Percentiles rank a stretch among this genome's conserved stretches.
phyloP scores from a whole-genome alignment of 768 basidiomycete species.

The Leccinum incarnatum region DNA sequence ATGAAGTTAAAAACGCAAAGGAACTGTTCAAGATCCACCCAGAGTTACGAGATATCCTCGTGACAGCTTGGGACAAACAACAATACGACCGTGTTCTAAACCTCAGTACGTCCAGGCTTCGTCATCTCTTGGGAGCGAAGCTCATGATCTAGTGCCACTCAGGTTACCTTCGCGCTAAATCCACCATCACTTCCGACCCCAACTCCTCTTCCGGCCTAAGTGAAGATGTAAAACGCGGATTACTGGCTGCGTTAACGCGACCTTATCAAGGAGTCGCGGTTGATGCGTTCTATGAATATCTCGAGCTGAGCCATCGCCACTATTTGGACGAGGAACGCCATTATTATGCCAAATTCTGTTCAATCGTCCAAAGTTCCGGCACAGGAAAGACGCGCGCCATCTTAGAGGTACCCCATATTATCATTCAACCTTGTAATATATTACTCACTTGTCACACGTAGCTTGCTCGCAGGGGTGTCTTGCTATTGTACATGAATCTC shows the following conservation, averaged over 20 bases:
- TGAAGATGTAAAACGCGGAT: not conserved
- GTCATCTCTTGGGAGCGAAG: too few species aligned
- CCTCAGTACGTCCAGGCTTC: too few species aligned
- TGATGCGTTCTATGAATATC: not conserved
- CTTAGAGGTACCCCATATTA: not conserved
- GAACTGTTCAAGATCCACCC: too few species aligned
- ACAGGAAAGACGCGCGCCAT: not conserved
- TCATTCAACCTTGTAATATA: not conserved
- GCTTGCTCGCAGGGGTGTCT: too few species aligned
- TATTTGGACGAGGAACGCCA: not conserved
- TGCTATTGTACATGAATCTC: too few species aligned
- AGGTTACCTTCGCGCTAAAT: not conserved
- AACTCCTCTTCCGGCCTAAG: not conserved
- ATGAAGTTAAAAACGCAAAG: too few species aligned
- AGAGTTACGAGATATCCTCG: too few species aligned
- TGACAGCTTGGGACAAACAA: too few species aligned
- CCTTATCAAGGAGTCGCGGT: not conserved
- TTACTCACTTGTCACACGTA: not conserved
- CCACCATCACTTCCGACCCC: not conserved
- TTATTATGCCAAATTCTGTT: too few species aligned
- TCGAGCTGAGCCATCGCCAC: not conserved
- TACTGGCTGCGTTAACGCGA: not conserved
- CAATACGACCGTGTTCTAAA: too few species aligned
- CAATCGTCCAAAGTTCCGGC: not conserved
- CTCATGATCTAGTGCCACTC: not conserved